Conservation (phyloP, 1,284 basidiomycete genomes). For the Megacollybia platyphylla region DNA sequence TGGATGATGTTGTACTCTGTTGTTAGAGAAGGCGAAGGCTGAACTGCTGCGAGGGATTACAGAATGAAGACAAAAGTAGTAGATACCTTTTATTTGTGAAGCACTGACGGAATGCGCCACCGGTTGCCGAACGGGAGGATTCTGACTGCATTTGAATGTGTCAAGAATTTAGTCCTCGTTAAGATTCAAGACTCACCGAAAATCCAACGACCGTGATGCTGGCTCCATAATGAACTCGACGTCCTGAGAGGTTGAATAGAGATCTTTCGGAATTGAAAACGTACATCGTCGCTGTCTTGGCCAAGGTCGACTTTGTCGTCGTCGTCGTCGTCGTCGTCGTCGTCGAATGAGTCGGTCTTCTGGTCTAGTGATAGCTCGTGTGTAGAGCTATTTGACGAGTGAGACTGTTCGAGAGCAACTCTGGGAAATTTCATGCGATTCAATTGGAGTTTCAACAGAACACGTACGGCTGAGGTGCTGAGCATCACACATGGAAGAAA, state of each 20-base stretch:
- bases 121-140: conserved; percentile 10
- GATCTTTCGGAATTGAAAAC: conserved; percentile 4
- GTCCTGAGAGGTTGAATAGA: conserved; percentile 27
- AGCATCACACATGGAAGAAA: conserved; percentile 5
- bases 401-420: conserved; percentile 7
- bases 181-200: conserved; percentile 34
- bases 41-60: background rate
- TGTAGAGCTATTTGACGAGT: conserved; percentile 6
- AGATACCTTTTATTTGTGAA: conserved; percentile 27
- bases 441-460: conserved; percentile 1
- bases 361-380: conserved; percentile 17
- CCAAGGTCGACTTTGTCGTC: conserved; percentile 21
- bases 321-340: conserved; percentile 18
- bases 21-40: conserved; percentile 54
- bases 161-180: background rate
- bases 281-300: conserved; percentile 27
- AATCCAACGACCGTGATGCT: conserved; percentile 54
- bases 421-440: conserved; percentile 3
- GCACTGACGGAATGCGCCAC: conserved; percentile 17
- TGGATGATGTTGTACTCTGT: conserved; percentile 88
- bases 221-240: conserved; percentile 75
- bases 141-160: background rate
- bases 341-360: conserved; percentile 20
- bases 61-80: background rate
- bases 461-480: conserved; percentile 11